Base-by-base conservation (phyloP, 1,139 yeast species). In the Yamadazyma pseudoaaseri region DNA sequence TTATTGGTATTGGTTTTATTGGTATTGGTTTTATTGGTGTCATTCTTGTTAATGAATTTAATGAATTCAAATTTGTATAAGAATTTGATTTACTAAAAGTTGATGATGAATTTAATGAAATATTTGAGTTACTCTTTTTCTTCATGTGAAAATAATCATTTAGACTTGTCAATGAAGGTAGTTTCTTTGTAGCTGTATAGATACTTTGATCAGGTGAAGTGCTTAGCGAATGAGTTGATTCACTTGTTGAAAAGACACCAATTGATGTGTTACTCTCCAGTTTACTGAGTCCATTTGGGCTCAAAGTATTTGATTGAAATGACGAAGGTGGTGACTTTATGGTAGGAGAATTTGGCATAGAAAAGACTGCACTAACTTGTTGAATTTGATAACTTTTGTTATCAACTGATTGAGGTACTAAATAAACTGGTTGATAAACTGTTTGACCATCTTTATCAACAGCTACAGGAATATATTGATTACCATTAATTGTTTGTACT, bases 391-490 rank as follows among this genome's bases (percentile, higher is more conserved):
- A 29, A 16, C 29, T 29, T n/a, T 30, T 35, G 11, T 18, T 20
- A 13, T 28, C 38, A 27, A 31, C 36, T 14, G 31, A 17, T 17
- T 21, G 31, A 30, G 54, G 64, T 3, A 65, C 62, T 2, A 71
- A 70, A 31, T 59, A 58, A 20, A 43, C 44, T 28, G 62, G 58
- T 39, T 57, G 66, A 42, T 61, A 63, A 31, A 60, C 52, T 14
- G 59, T 58, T 38, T 58, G 57, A 4, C 70, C 70, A 39, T 60
- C 60, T 31, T 58, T 51, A 45, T 63, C 68, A 12, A 63, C 49
- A 5, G 63, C 49, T 14, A 63, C 55, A 3, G 67, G 65, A 16
- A 62, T 38, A 13, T 35, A 35, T 27, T 30, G 34, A 18, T 31
- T 30, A 8, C 41, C 41, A 17, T 30, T 33, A 20, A 30, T 26